These are phyloP conservation scores for Geotrichum aggregatum DNA, from an alignment of 1,139 yeast genomes.

Conservation along the genomic window DNA sequence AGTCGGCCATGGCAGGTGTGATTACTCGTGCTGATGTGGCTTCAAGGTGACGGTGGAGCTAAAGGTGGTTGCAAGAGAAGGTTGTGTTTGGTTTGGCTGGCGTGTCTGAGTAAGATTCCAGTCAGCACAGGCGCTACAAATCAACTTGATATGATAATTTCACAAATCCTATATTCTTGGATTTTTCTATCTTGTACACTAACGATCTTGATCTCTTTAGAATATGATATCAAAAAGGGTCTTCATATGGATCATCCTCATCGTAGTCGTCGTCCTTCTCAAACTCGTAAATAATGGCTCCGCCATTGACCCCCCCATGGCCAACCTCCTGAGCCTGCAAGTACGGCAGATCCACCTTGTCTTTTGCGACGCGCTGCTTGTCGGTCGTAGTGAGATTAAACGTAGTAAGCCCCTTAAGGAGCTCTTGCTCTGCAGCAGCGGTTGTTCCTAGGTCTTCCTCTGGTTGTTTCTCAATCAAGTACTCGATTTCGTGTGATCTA, in stretches of 20 bases:
- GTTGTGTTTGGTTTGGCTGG: not conserved
- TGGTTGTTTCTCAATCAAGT: constrained; percentile 36
- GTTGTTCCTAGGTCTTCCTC: constrained; percentile 33
- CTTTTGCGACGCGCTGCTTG: constrained; percentile 72
- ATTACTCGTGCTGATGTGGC: no score
- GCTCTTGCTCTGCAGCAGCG: constrained; percentile 29
- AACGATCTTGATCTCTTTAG: not conserved
- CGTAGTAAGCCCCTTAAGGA: constrained; percentile 73
- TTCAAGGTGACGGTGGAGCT: not conserved
- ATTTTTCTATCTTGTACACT: no score
- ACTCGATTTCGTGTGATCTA: constrained; percentile 48
- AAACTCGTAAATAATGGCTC: constrained; percentile 87
- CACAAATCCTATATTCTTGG: no score
- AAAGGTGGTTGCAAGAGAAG: not conserved
- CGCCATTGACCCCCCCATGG: constrained; percentile 54
- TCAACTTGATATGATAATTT: no score
- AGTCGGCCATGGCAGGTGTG: constrained; percentile 46
- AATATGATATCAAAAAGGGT: constrained; percentile 65
- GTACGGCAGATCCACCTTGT: constrained; percentile 82
- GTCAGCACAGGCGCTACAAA: no score
- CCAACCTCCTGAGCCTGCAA: constrained; percentile 82
- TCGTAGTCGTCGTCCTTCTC: constrained; percentile 85
- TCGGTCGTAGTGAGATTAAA: constrained; percentile 74
- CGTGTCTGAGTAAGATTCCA: not conserved
- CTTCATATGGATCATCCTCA: constrained; percentile 96